Evolutionary conservation across 495 filamentous ascomycete genomes (phyloP).

Genomic region (Annulohypoxylon bovei): DNA sequence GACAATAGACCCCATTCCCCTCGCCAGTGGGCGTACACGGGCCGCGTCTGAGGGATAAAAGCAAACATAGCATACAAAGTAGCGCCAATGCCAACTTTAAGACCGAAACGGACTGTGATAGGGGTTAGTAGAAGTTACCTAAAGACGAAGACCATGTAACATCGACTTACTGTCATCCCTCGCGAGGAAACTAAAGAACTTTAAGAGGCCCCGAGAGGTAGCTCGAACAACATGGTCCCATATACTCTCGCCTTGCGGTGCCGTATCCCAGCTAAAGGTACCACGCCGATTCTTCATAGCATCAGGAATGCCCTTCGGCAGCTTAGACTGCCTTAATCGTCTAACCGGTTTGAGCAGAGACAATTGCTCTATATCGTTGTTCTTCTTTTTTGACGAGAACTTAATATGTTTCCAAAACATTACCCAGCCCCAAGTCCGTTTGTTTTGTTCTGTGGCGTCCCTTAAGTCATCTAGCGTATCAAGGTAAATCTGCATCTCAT

Average conservation of each 20-base stretch:
- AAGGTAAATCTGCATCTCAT: conserved; percentile 86
- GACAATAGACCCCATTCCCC: conserved; percentile 97
- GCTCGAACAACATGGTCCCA: conserved; percentile 48
- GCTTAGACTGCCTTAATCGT: conserved; percentile 53
- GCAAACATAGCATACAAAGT: conserved; percentile 86
- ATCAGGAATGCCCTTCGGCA: conserved; percentile 60
- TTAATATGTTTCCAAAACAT: conserved; percentile 73
- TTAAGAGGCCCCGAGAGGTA: conserved; percentile 52
- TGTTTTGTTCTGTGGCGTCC: conserved; percentile 66
- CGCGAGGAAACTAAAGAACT: conserved; percentile 53
- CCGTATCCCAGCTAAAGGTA: conserved; percentile 54
- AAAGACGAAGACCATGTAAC: neutral
- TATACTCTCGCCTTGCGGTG: conserved; percentile 44
- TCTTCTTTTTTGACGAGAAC: conserved; percentile 38
- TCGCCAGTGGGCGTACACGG: conserved; percentile 86
- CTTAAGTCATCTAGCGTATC: conserved; percentile 86
- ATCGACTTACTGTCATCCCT: conserved; percentile 60
- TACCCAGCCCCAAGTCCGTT: conserved; percentile 86
- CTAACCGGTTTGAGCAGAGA: conserved; percentile 50
- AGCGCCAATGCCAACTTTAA: conserved; percentile 93
- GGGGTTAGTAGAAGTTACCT: conserved; percentile 44
- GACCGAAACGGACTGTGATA: conserved; percentile 69
- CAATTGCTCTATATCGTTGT: conserved; percentile 63
- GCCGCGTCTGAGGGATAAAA: conserved; percentile 80
- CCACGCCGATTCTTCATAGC: conserved; percentile 54